Conservation (phyloP, 169 alveolate genomes). For the Cryptosporidium viatorum region DNA sequence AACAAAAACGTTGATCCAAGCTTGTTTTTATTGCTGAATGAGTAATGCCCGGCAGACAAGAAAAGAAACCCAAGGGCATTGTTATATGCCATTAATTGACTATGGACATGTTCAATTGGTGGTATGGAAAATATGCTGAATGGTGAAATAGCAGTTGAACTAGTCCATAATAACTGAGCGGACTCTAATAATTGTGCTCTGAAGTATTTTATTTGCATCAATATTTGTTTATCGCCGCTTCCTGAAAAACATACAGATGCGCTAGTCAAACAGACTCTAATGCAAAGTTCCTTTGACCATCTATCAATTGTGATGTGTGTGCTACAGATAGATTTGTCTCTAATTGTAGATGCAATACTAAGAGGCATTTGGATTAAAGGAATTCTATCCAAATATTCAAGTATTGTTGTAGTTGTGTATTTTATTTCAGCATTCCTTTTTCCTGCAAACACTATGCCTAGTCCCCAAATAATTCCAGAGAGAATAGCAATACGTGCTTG, state of each 20-base stretch:
- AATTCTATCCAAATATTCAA: constrained; percentile 36
- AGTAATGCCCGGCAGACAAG: constrained; percentile 54
- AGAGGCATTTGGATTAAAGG: constrained; percentile 65
- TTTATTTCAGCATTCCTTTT: constrained; percentile 20
- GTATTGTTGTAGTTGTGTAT: neutral
- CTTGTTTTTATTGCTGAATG: constrained; percentile 24
- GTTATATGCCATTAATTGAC: constrained; percentile 71
- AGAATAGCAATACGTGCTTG: constrained; percentile 62
- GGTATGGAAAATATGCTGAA: constrained; percentile 62
- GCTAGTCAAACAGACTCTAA: constrained; percentile 55
- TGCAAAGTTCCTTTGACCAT: constrained; percentile 64
- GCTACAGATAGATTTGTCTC: constrained; percentile 45
- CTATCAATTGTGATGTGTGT: constrained; percentile 48
- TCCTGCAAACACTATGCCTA: constrained; percentile 70
- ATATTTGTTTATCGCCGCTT: constrained; percentile 49
- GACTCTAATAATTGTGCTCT: constrained; percentile 43
- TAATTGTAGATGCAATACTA: constrained; percentile 56
- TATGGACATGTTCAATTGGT: constrained; percentile 66
- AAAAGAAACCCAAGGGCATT: constrained; percentile 71
- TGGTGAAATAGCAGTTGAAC: constrained; percentile 73
- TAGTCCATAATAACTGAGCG: constrained; percentile 64
- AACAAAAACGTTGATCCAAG: constrained; percentile 42
- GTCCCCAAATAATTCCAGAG: constrained; percentile 60
- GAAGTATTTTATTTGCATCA: constrained; percentile 42
- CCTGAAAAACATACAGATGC: constrained; percentile 52